phyloP scores from a whole-genome alignment of 768 basidiomycete genomes.

The Lentinula raphanica region DNA sequence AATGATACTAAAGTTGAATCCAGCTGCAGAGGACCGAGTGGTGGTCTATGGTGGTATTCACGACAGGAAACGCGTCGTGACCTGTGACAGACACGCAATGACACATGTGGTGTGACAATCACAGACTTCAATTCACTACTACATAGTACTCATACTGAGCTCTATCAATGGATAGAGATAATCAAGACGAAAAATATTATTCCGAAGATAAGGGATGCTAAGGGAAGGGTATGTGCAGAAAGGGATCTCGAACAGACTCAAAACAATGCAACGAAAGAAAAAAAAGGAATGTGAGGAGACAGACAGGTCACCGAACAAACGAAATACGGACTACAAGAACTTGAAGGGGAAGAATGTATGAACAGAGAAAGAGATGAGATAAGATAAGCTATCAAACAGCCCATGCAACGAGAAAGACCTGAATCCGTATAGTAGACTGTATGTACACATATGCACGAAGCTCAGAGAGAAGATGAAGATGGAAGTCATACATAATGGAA shows the following conservation, averaged over 20 bases:
- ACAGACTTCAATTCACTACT: too few relatives aligned
- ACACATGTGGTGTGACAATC: not conserved
- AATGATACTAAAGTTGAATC: too few relatives aligned
- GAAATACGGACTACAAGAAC: not conserved
- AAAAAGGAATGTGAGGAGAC: not conserved
- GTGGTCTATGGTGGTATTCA: too few relatives aligned
- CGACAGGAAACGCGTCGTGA: not conserved
- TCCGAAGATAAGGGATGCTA: not conserved
- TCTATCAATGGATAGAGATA: too few relatives aligned
- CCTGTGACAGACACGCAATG: not conserved
- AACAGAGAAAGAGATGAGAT: not conserved
- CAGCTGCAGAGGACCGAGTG: too few relatives aligned
- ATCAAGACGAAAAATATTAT: not conserved
- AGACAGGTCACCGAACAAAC: not conserved
- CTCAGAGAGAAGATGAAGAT: not conserved
- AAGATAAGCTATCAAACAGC: slow-evolving; percentile 1
- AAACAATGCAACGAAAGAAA: too few relatives aligned
- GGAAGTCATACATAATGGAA: not conserved
- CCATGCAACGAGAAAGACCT: not conserved
- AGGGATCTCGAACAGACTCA: not conserved
- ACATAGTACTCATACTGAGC: too few relatives aligned
- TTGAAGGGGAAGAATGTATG: not conserved
- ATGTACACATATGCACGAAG: not conserved
- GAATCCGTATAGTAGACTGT: not conserved
- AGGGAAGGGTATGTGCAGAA: not conserved